Evolutionary conservation across 148 eudicot genomes (phyloP), one percentile per base, ranked within the genome.

Genomic region (Agrostemma githago): DNA sequence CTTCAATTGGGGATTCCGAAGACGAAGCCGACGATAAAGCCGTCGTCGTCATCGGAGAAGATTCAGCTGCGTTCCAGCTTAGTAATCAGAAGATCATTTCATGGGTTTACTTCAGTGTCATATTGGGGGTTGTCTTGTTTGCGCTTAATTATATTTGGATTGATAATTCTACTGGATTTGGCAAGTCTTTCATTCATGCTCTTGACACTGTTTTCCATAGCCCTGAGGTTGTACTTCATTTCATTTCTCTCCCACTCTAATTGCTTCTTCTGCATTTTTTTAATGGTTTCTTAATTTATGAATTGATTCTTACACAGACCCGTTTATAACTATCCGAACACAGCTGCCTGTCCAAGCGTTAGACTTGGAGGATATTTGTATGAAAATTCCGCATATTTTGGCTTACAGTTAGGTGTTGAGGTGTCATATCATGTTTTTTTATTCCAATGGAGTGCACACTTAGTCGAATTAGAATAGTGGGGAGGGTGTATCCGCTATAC

Each of bases 41-140:
- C 46, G 37, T 89, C 59, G 81, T 56, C 46, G 37, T 90, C 59
- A 80, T 89, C 10, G 98, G 96, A 3, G 98, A 93, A 75, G 96
- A 93, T 69, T 86, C 98, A 0, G 98, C 98, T 6, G 85, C 71
- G 46, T 93, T 93, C 65, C 88, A 87, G 2, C 74, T 90, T 5
- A 75, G 85, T 51, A 70, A 83, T 38, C 98, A 93, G 85, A 93
- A 86, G 79, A 59, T 93, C 10, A 77, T 85, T 17, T 95, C 98
- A 10, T 95, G 97, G 98, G 69, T 88, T 69, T 94, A 92, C 44
- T 94, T 94, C 12, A 63, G 85, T 6, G 85, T 83, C 48, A 73
- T 94, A 76, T 82, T 92, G 74, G 98, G 97, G 7, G 84, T 87
- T 74, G 98, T 91, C n/a, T 79, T 90, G 39, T 88, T 83, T 70